Evolutionary conservation across 2,329 filamentous ascomycete genomes (phyloP).

Genomic region (Diplodia intermedia): DNA sequence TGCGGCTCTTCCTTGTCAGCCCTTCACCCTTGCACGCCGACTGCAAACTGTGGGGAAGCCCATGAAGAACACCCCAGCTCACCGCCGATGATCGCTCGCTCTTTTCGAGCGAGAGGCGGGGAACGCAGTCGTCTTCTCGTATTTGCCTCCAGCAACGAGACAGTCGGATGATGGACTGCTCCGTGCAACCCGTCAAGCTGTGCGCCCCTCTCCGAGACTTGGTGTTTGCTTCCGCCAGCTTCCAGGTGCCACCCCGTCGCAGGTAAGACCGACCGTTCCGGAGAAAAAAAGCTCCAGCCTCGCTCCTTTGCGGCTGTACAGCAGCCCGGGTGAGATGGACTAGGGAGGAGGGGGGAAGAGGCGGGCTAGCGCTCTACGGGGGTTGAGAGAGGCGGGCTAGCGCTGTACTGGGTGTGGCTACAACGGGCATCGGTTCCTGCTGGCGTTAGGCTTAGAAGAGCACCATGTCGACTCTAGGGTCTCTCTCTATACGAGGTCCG

Average conservation of each 20-base stretch:
- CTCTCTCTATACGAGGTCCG: slow-evolving; percentile 15
- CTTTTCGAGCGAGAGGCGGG: slow-evolving; percentile 15
- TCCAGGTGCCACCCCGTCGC: not conserved
- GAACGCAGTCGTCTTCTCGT: slow-evolving; percentile 17
- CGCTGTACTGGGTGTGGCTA: slow-evolving; percentile 1
- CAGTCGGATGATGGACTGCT: slow-evolving; percentile 22
- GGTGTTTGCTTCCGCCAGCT: slow-evolving; percentile 11
- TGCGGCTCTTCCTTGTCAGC: slow-evolving; percentile 5
- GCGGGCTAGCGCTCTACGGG: not conserved
- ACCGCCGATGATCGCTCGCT: slow-evolving; percentile 27
- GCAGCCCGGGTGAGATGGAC: not conserved
- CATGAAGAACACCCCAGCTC: slow-evolving; percentile 22
- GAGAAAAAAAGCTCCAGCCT: slow-evolving; percentile 22
- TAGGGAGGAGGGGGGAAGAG: slow-evolving; percentile 1
- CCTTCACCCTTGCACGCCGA: slow-evolving; percentile 9
- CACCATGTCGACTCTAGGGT: slow-evolving; percentile 8
- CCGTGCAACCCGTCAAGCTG: not conserved
- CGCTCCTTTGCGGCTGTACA: slow-evolving; percentile 4
- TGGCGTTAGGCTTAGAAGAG: slow-evolving; percentile 11
- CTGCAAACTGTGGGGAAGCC: slow-evolving; percentile 25
- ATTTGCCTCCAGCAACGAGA: slow-evolving; percentile 11
- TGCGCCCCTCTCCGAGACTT: not conserved
- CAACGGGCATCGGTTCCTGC: slow-evolving; percentile 15
- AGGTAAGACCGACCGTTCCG: slow-evolving; percentile 10
- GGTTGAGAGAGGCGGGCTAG: not conserved